A percentile compares a stretch with the other conserved stretches of the same genome.
Evolutionary conservation across 495 filamentous ascomycete species (phyloP).

Genomic region (Podospora sp.): DNA sequence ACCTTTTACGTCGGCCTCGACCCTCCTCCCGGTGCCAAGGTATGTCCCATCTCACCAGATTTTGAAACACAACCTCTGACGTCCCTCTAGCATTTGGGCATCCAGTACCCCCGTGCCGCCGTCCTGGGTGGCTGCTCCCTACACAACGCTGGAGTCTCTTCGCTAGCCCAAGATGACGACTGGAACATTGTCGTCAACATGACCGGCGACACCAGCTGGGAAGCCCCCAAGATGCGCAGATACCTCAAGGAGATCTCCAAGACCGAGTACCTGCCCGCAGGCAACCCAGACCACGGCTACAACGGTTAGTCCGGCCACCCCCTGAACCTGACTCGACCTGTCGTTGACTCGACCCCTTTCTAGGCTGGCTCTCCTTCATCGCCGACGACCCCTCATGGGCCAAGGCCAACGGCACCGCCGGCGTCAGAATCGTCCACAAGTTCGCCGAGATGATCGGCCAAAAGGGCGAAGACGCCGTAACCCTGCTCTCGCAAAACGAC

Average conservation of each 20-base stretch:
- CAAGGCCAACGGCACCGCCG: slow-evolving; percentile 20
- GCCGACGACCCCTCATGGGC: slow-evolving; percentile 24
- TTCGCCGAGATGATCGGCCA: slow-evolving; percentile 30
- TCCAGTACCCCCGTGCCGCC: slow-evolving; percentile 40
- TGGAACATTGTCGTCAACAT: slow-evolving; percentile 37
- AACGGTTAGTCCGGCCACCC: slow-evolving; percentile 12
- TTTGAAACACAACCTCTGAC: not conserved
- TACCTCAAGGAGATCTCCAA: slow-evolving; percentile 41
- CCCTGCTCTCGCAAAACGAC: slow-evolving; percentile 33
- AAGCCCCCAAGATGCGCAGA: slow-evolving; percentile 37
- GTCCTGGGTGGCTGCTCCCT: slow-evolving; percentile 37
- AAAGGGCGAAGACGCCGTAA: slow-evolving; percentile 27
- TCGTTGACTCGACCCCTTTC: no score
- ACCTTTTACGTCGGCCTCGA: slow-evolving; percentile 37
- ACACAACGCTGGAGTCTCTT: slow-evolving; percentile 35
- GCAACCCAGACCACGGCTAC: slow-evolving; percentile 44
- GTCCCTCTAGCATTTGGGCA: slow-evolving; percentile 22
- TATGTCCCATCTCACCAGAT: not conserved
- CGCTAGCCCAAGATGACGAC: slow-evolving; percentile 32
- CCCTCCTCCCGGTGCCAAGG: slow-evolving; percentile 37
- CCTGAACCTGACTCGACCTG: no score
- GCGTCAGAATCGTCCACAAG: slow-evolving; percentile 29
- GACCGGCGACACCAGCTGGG: slow-evolving; percentile 21
- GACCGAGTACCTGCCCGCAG: slow-evolving; percentile 40
- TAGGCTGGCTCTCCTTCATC: slow-evolving; percentile 11